Conservation (phyloP, 805 yeast species). For the Hagleromyces aurorensis region DNA sequence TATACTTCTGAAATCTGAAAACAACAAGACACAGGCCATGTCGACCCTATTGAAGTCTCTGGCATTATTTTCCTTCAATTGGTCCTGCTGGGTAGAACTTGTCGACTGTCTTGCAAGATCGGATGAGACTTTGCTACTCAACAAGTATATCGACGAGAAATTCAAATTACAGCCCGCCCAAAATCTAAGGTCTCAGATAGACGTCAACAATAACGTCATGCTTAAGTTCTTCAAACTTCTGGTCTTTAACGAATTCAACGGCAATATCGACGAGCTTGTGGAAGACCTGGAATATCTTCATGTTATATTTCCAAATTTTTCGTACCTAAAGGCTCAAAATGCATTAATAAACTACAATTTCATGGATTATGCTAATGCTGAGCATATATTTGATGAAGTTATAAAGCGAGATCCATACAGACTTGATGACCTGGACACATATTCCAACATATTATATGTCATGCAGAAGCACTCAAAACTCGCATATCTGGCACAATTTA, state of each 20-base stretch:
- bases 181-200: slow-evolving; percentile 13
- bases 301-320: slow-evolving; percentile 59
- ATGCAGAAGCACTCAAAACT: slow-evolving; percentile 83
- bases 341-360: slow-evolving; percentile 78
- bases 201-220: slow-evolving; percentile 28
- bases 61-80: slow-evolving; percentile 68
- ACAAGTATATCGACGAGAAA: slow-evolving; percentile 31
- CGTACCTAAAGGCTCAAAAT: slow-evolving; percentile 69
- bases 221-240: slow-evolving; percentile 56
- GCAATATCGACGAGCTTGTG: slow-evolving; percentile 47
- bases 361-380: slow-evolving; percentile 79
- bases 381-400: slow-evolving; percentile 66
- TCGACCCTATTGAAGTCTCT: slow-evolving; percentile 53
- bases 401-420: slow-evolving; percentile 71
- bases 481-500: slow-evolving; percentile 79
- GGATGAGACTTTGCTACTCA: slow-evolving; percentile 48
- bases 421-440: slow-evolving; percentile 84
- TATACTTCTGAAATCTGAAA: slow-evolving; percentile 48
- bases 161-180: slow-evolving; percentile 10
- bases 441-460: slow-evolving; percentile 90
- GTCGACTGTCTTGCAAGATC: slow-evolving; percentile 50
- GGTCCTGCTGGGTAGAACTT: slow-evolving; percentile 91
- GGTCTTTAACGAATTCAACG: slow-evolving; percentile 71
- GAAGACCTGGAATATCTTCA: slow-evolving; percentile 43
- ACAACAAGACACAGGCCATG: slow-evolving; percentile 54